phyloP scores from a whole-genome alignment of 1,284 basidiomycete species.

The Ceratobasidium sp. region DNA sequence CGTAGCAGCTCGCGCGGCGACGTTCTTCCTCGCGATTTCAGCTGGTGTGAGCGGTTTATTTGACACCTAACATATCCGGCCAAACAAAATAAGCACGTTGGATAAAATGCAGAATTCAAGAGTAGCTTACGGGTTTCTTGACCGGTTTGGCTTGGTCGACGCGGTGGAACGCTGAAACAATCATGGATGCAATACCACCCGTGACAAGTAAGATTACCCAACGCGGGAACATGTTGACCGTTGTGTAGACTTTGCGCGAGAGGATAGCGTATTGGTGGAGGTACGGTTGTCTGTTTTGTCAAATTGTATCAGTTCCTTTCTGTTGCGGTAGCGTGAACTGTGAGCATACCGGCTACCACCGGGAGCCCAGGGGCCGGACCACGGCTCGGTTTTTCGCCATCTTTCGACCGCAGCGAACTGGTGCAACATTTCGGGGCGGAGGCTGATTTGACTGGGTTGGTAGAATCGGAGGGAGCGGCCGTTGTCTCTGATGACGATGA shows the following conservation, averaged over 20 bases:
- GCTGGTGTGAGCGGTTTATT: constrained; percentile 32
- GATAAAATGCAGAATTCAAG: not conserved
- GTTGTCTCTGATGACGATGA: constrained; percentile 75
- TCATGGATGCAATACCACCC: constrained; percentile 67
- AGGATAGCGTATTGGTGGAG: constrained; percentile 71
- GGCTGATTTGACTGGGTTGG: constrained; percentile 70
- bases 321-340: constrained; percentile 15
- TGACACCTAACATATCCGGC: not conserved
- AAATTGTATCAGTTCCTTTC: constrained; percentile 37
- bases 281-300: constrained; percentile 70
- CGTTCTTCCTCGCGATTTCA: constrained; percentile 5
- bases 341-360: constrained; percentile 74
- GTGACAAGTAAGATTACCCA: constrained; percentile 73
- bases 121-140: constrained; percentile 13
- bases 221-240: constrained; percentile 66
- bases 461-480: constrained; percentile 82
- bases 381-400: constrained; percentile 72
- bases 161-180: constrained; percentile 31
- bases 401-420: constrained; percentile 73
- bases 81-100: not conserved
- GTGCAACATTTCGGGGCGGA: constrained; percentile 71
- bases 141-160: not conserved
- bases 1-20: not conserved
- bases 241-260: constrained; percentile 68
- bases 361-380: constrained; percentile 74